Percentiles rank a stretch among this genome's conserved stretches.
Conservation (phyloP, 495 filamentous ascomycete genomes). For the Xylaria bambusicola region DNA sequence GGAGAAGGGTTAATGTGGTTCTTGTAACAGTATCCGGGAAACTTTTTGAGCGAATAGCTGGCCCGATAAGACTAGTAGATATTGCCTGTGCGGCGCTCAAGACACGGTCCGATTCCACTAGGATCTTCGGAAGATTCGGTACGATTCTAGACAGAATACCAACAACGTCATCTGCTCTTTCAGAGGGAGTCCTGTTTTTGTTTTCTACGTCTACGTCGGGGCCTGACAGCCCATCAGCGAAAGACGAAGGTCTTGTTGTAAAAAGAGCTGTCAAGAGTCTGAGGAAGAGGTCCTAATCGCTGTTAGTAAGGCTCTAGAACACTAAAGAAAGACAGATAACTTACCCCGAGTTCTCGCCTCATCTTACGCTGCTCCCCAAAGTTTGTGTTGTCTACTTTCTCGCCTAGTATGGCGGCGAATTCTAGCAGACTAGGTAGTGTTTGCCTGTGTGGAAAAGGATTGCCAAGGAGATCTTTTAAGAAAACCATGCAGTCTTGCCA, state of each 20-base stretch:
- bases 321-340: conserved; percentile 33
- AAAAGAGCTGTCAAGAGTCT: conserved; percentile 88
- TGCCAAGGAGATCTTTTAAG: conserved; percentile 82
- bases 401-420: conserved; percentile 83
- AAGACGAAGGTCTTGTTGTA: conserved; percentile 77
- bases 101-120: conserved; percentile 84
- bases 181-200: conserved; percentile 23
- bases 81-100: conserved; percentile 74
- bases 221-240: conserved; percentile 43
- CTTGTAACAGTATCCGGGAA: conserved; percentile 86
- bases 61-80: conserved; percentile 78
- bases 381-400: conserved; percentile 96
- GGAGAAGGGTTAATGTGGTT: conserved; percentile 69
- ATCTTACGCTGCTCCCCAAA: conserved; percentile 95
- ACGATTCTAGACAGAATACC: conserved; percentile 76
- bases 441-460: conserved; percentile 93
- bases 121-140: conserved; percentile 79
- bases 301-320: conserved; percentile 30
- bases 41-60: conserved; percentile 77
- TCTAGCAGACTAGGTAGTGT: conserved; percentile 84
- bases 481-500: conserved; percentile 95
- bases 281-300: conserved; percentile 76
- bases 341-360: conserved; percentile 86
- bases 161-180: conserved; percentile 73
- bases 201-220: conserved; percentile 25